Evolutionary conservation across 1,284 basidiomycete species (phyloP), one percentile per base, ranked within the genome.

Genomic region (Calocybe gambosa): DNA sequence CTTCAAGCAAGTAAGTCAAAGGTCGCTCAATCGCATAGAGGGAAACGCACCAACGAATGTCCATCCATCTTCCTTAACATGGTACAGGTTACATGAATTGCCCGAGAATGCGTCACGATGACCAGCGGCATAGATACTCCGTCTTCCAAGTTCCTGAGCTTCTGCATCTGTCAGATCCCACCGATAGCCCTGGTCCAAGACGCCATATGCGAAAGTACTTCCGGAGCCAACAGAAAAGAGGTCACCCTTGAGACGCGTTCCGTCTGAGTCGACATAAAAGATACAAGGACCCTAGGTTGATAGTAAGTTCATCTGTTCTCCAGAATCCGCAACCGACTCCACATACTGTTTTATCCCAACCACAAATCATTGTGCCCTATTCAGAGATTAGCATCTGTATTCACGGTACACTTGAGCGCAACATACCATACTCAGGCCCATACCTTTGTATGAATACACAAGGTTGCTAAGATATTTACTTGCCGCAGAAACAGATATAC

Each of bases 331-430:
- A 20, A 33, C 34, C 9, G 16, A 37, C 2, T 10, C 18, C 20
- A 68, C 84, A 57, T 54, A 89, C 89, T 8, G 95, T 97, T 77
- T 98, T 99, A 71, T 99, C 96, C 94, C 95, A 99, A 21, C 96
- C 96, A 60, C 94, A 98, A 55, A 99, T 96, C 96, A 99, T 99
- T 1, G 96, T 99, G 47, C 96, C 96, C 91, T 93, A 54, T 8
- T 45, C 40, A 40, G 47, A 43, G 19, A 25, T 45, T 26, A 45
- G 55, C 44, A 34, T 41, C 36, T 13, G 40, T 29, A 29, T 26
- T 33, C 25, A 25, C 31, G 26, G n/a, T n/a, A 10, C 9, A 10
- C 40, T 34, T n/a, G 4, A 34, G 31, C 13, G 36, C 23, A 36
- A 40, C 77, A 29, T 50, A 91, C 91, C 95, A 99, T 99, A 63